Evolutionary conservation across 2,329 filamentous ascomycete genomes (phyloP).

Genomic region (Xylariaceae sp.): DNA sequence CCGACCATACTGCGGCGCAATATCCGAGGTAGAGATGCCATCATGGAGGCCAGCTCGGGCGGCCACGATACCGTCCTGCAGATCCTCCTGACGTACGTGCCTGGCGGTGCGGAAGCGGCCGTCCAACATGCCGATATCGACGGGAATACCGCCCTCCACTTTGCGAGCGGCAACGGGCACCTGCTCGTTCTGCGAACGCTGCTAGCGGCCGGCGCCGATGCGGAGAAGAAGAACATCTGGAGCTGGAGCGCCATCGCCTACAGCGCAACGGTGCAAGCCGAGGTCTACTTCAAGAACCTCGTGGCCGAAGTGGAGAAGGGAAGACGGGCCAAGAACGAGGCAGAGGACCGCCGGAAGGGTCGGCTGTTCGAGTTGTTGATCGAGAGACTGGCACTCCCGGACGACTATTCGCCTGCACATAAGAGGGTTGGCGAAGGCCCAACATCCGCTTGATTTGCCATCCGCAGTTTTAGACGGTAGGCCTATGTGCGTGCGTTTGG

Average conservation of each 20-base stretch:
- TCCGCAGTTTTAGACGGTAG: no score
- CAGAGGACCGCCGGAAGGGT: constrained; percentile 37
- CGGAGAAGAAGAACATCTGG: constrained; percentile 65
- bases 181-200: constrained; percentile 71
- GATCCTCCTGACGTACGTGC: constrained; percentile 56
- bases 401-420: no score
- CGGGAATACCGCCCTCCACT: constrained; percentile 84
- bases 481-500: no score
- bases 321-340: constrained; percentile 37
- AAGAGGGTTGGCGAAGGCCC: no score
- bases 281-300: constrained; percentile 76
- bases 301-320: constrained; percentile 66
- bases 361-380: constrained; percentile 42
- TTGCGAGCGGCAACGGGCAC: constrained; percentile 77
- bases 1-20: constrained; percentile 61
- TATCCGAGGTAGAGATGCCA: constrained; percentile 62
- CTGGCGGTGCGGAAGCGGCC: constrained; percentile 46
- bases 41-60: constrained; percentile 58
- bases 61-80: constrained; percentile 62
- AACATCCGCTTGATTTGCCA: no score
- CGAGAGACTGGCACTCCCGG: constrained; percentile 33
- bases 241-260: constrained; percentile 83
- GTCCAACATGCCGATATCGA: constrained; percentile 58
- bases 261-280: constrained; percentile 73
- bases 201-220: constrained; percentile 71